phyloP scores from a whole-genome alignment of 2,329 filamentous ascomycete species.

The Neocatenulostroma microsporum region DNA sequence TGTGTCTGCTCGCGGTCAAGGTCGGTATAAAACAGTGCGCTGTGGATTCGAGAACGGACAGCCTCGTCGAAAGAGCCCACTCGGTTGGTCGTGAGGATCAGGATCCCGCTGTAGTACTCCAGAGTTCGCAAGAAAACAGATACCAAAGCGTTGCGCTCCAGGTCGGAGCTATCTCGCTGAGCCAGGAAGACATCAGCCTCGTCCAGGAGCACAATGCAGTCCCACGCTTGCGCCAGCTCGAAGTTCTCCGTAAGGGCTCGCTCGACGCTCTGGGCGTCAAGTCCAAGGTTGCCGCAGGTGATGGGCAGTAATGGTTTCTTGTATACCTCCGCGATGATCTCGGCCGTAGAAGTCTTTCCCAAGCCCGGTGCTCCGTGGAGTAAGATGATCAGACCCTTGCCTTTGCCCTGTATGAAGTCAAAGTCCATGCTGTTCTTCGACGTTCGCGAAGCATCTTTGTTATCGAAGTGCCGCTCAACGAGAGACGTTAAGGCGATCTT shows the following conservation, averaged over 20 bases:
- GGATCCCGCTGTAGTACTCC: conserved; percentile 34
- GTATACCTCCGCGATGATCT: conserved; percentile 13
- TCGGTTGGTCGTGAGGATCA: conserved; percentile 35
- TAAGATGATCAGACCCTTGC: conserved; percentile 18
- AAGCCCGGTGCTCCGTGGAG: conserved; percentile 21
- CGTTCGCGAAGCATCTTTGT: no score
- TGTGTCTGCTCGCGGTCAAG: background rate
- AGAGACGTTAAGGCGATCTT: no score
- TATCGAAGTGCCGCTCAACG: no score
- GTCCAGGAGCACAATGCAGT: conserved; percentile 29
- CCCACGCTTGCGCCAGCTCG: conserved; percentile 11
- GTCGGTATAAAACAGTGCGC: conserved; percentile 22
- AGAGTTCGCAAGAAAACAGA: conserved; percentile 33
- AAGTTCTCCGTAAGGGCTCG: conserved; percentile 13
- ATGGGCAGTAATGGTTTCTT: conserved; percentile 15
- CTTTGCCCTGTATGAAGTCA: no score
- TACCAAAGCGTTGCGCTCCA: conserved; percentile 20
- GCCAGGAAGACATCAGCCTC: conserved; percentile 34
- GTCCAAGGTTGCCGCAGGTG: conserved; percentile 16
- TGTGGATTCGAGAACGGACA: conserved; percentile 29
- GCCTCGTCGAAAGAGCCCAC: conserved; percentile 31
- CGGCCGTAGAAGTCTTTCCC: conserved; percentile 18
- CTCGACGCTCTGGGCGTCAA: conserved; percentile 9
- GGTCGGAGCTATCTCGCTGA: conserved; percentile 12
- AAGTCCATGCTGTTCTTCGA: no score